Base-by-base conservation (phyloP, 768 basidiomycete genomes). In the Dacryopinax primogenitus region DNA sequence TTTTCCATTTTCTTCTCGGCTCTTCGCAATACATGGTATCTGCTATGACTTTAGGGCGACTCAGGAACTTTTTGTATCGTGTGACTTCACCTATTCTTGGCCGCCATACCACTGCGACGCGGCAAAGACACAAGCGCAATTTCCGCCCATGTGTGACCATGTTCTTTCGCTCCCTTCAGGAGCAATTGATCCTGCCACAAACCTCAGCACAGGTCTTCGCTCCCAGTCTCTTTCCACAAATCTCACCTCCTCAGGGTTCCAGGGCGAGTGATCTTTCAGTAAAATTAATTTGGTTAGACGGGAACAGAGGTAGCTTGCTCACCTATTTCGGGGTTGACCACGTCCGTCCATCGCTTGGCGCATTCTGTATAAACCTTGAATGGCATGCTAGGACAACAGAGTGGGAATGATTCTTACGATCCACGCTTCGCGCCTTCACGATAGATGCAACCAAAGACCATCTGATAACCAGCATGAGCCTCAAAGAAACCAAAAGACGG, bases 221-320 rank as follows among this genome's bases (percentile, higher is more conserved):
- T 30, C 13, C 51, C 3, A 4, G 51, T 23, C 13, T 9, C 15
- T 18, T 28, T 58, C 41, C 4, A 44, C 23, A 58, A n/a, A n/a
- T n/a, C n/a, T n/a, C 18, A 58, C 51, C 51, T 58, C 51, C 23
- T 58, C 30, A 30, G 51, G 51, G 11, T 58, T 58, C 51, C 51
- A 58, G 4, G 13, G 12, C 4, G 51, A 58, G 32, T 32, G 51
- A 58, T 58, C 51, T 58, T 11, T 12, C 45, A 58, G 9, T 58
- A 23, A 58, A 6, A 30, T 32, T 58, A 37, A 37, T 37, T 18
- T 37, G n/a, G n/a, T n/a, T 18, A 37, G 18, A 18, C 36, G 11
- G 36, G 18, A 18, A 9, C 18, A 37, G 18, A 9, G 18, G 36
- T 37, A 37, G 16, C 41, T 18, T 23, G 26, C 45, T 47, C 4